Evolutionary conservation across 2,329 filamentous ascomycete species (phyloP), one percentile per base, ranked within the genome.

Genomic region (Pochonia chlamydosporia): DNA sequence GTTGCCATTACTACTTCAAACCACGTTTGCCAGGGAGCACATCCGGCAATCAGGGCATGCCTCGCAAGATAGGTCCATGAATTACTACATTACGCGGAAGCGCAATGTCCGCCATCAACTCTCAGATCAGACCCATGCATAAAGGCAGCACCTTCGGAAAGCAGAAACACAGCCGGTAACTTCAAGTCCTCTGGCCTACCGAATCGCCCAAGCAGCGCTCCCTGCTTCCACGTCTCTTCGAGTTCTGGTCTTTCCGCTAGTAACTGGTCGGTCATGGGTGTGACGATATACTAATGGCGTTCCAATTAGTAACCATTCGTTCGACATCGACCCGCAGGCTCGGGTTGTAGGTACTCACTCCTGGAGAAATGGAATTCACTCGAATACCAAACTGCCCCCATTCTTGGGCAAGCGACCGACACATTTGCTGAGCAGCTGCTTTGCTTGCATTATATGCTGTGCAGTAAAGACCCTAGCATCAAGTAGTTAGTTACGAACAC

Each of bases 181-280:
- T 84, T 78, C 64, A 86, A 88, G 63, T 90, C 85, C 42, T 81
- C 72, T 0, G 85, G 84, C 20, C 67, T 68, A 59, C 83, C 86
- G 50, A 89, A 70, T 28, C 81, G 76, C 24, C 78, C 82, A 45
- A 95, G 73, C 89, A 95, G 93, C 67, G 95, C 95, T 67, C 92
- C 84, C 57, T 77, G 84, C 14, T 87, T 81, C 90, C 90, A 95
- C 50, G 83, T 77, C 23, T 65, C 65, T 51, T 70, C 70, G 45
- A 79, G 74, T 58, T 90, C 86, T 0, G 89, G 89, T 54, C 80
- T 87, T 53, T 85, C 75, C 54, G 82, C 75, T 59, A 96, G 93
- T 26, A 95, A 77, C 49, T 80, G 78, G 62, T 88, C 80, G 1
- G 92, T 87, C 90, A 96, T 95, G 20, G 85, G 81, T 2, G 87